Percentiles rank a stretch among this genome's conserved stretches.
These are phyloP conservation scores for Leccinum fallax DNA, from an alignment of 1,284 basidiomycete genomes.

Conservation along the genomic window DNA sequence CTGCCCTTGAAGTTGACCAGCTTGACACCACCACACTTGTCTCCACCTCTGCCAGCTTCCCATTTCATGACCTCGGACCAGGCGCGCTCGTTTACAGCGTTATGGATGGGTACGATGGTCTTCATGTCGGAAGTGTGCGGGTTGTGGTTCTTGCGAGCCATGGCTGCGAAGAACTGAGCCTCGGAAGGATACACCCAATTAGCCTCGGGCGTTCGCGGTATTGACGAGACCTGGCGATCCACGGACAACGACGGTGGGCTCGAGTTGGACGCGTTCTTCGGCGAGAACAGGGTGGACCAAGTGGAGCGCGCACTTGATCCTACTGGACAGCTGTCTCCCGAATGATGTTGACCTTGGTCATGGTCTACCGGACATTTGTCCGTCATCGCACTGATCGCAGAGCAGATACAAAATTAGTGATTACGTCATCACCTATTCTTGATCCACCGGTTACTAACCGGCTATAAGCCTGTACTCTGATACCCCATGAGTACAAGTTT, in stretches of 20 bases:
- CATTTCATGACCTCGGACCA: conserved; percentile 92
- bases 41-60: conserved; percentile 82
- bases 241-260: conserved; percentile 50
- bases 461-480: too few relatives aligned
- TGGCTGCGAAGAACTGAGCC: conserved; percentile 94
- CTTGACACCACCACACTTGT: conserved; percentile 81
- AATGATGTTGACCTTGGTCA: conserved; percentile 13
- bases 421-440: conserved; percentile 28
- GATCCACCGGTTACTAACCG: background rate
- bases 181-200: conserved; percentile 99
- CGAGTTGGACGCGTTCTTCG: conserved; percentile 33
- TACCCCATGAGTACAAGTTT: background rate
- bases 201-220: conserved; percentile 70
- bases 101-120: conserved; percentile 97
- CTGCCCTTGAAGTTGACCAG: conserved; percentile 87
- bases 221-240: conserved; percentile 85
- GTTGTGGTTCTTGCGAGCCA: conserved; percentile 91
- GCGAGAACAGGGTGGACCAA: conserved; percentile 53
- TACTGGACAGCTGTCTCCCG: conserved; percentile 47
- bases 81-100: conserved; percentile 97
- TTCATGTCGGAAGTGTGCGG: conserved; percentile 87
- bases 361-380: conserved; percentile 72
- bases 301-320: conserved; percentile 41
- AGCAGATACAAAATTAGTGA: background rate
- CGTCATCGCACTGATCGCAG: conserved; percentile 24